Base-by-base conservation (phyloP, 495 filamentous ascomycete species). In the Elaphomyces granulatus region DNA sequence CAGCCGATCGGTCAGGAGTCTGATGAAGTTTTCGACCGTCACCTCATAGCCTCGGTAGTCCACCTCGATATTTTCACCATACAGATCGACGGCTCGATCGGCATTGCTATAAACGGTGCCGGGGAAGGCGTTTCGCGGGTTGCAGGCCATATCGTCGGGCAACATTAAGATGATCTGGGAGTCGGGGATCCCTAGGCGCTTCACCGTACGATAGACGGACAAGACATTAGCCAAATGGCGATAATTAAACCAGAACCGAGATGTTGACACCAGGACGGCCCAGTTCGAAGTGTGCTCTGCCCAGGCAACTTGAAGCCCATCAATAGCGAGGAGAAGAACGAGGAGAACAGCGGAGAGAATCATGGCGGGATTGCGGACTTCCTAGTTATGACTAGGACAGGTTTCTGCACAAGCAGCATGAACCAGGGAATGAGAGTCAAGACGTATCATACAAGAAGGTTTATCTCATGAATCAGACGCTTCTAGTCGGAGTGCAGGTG, bases 211-310 rank as follows among this genome's bases (percentile, higher is more conserved):
- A 67, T 98, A 98, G 37, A 98, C 75, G 37, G 90, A 95, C 37
- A 98, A 78, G 37, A 94, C 87, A 68, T 98, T 98, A 53, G 92
- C 88, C 28, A 98, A 77, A 54, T 98, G 90, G 32, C 90, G 83
- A 65, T 98, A 98, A 65, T 98, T 98, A 75, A 98, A 98, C 90
- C 90, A 98, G 68, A 98, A 98, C 41, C 90, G 81, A 6, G 92
- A 96, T n/a, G 90, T 98, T 34, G 81, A 87, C 26, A 98, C 90
- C 6, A 98, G 77, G 34, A 98, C 90, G 2, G 90, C 90, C 92
- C 92, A 98, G 57, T 98, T 98, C 46, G 83, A 94, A 1, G 92
- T 96, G 60, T 98, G 90, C 44, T 90, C 83, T 43, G 80, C 77
- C 23, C 12, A 12, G 6, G 12, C 23, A 28, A 12, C 23, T 6